Conservation (phyloP, 2,329 filamentous ascomycete genomes). For the Colletotrichum agaves region DNA sequence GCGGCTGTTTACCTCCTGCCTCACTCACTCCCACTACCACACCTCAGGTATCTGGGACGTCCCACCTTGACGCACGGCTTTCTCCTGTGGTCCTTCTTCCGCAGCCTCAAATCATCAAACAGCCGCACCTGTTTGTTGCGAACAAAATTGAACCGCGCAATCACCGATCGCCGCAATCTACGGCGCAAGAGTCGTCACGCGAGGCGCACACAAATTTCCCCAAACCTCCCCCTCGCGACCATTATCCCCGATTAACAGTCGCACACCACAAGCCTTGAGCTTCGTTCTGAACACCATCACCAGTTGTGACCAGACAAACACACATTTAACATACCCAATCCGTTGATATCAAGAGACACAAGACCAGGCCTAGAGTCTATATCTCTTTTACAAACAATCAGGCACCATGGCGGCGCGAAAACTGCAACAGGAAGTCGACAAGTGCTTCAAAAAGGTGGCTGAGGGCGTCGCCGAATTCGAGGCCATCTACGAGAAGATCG, state of each 20-base stretch:
- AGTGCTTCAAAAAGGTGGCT: conserved; percentile 98
- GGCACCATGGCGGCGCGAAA: conserved; percentile 91
- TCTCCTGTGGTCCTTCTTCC: conserved; percentile 33
- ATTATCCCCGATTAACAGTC: not conserved
- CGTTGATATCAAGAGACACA: conserved; percentile 13
- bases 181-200: conserved; percentile 22
- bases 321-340: conserved; percentile 22
- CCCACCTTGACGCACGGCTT: conserved; percentile 24
- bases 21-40: not conserved
- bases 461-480: conserved; percentile 95
- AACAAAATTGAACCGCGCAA: conserved; percentile 30
- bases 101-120: conserved; percentile 36
- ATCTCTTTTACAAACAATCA: conserved; percentile 28
- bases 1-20: not conserved
- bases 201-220: conserved; percentile 13
- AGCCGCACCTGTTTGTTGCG: conserved; percentile 30
- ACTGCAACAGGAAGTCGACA: conserved; percentile 97
- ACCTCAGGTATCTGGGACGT: conserved; percentile 5
- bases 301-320: conserved; percentile 6
- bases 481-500: conserved; percentile 96
- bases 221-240: not conserved
- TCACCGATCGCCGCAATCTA: conserved; percentile 21
- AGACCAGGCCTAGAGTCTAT: not conserved
- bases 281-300: conserved; percentile 13
- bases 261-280: conserved; percentile 18